These are phyloP conservation scores for Russula earlei DNA, from an alignment of 768 basidiomycete species.

Conservation along the genomic window DNA sequence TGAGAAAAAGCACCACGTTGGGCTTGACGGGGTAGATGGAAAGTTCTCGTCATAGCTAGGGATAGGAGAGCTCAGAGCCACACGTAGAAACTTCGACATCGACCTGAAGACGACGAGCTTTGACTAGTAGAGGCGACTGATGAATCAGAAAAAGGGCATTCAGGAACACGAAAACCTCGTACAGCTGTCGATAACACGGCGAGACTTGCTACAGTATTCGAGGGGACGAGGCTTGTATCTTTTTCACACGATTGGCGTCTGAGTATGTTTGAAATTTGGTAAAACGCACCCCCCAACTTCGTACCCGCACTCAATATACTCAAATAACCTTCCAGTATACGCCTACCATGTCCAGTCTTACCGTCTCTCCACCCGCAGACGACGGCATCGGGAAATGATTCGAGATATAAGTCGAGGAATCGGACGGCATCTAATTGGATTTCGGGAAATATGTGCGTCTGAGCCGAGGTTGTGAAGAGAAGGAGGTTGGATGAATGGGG, in stretches of 20 bases:
- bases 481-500: conserved; percentile 73
- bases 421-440: conserved; percentile 85
- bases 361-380: conserved; percentile 56
- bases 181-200: conserved; percentile 57
- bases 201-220: conserved; percentile 56
- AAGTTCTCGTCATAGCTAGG: conserved; percentile 1
- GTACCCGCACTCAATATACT: conserved; percentile 66
- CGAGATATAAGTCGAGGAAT: conserved; percentile 66
- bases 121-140: conserved; percentile 38
- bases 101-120: conserved; percentile 71
- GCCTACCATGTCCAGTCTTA: conserved; percentile 44
- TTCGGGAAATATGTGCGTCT: conserved; percentile 93
- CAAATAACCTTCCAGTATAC: conserved; percentile 72
- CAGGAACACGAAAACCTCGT: conserved; percentile 21
- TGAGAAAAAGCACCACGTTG: conserved; percentile 56
- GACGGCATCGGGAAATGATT: conserved; percentile 56
- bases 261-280: background rate
- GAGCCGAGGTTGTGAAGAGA: conserved; percentile 81
- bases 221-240: conserved; percentile 29
- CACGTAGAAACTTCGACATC: conserved; percentile 53
- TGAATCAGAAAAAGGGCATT: background rate
- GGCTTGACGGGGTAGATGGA: conserved; percentile 23
- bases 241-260: background rate
- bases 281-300: conserved; percentile 38
- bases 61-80: conserved; percentile 29